Evolutionary conservation across 306 rosid species (phyloP).

Genomic region (Lathyrus tuberosus): DNA sequence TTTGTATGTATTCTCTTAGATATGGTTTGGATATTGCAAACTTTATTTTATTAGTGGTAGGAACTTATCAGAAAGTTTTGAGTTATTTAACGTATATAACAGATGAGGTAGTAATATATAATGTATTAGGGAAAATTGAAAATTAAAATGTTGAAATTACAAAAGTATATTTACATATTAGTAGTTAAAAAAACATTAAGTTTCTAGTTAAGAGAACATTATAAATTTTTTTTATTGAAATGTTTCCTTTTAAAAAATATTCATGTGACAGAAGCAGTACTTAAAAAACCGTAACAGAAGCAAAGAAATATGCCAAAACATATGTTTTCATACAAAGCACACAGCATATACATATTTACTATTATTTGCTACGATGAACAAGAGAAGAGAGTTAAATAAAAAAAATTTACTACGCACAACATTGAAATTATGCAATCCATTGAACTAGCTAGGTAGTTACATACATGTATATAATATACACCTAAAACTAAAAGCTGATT

Average conservation of each 20-base stretch:
- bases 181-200: neutral
- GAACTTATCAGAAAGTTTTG: too few species aligned
- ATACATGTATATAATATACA: slow-evolving; percentile 3
- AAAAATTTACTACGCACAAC: slow-evolving; percentile 6
- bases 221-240: too few species aligned
- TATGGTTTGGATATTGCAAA: too few species aligned
- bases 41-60: too few species aligned
- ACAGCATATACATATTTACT: too few species aligned
- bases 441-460: slow-evolving; percentile 13
- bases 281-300: too few species aligned
- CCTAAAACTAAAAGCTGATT: slow-evolving; percentile 24
- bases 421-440: slow-evolving; percentile 19
- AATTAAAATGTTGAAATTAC: neutral
- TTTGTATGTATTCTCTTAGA: too few species aligned
- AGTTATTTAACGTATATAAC: neutral
- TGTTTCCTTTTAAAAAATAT: too few species aligned
- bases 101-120: neutral
- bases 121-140: slow-evolving; percentile 13
- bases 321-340: too few species aligned
- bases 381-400: too few species aligned
- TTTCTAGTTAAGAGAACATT: slow-evolving; percentile 32
- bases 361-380: slow-evolving; percentile 22
- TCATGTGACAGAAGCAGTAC: too few species aligned
- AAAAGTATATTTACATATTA: neutral
- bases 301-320: too few species aligned